These are phyloP conservation scores for Nothophaeocryptopus gaeumannii DNA, from an alignment of 2,329 filamentous ascomycete species.

Conservation along the genomic window DNA sequence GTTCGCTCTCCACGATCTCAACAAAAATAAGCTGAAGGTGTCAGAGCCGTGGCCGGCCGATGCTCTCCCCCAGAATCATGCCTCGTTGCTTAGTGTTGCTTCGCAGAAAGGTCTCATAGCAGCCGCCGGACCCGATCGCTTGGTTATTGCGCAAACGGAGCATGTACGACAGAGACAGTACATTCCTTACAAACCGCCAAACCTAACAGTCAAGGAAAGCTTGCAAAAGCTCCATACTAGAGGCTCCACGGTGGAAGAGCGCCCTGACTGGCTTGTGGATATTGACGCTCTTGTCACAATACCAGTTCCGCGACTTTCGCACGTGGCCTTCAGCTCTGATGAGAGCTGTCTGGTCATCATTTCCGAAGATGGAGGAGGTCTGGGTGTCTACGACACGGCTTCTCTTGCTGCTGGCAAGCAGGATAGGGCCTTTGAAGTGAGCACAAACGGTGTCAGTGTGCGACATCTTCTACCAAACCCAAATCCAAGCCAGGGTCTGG, in stretches of 20 bases:
- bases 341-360: constrained; percentile 81
- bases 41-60: constrained; percentile 65
- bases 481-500: constrained; percentile 58
- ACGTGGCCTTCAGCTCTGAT: constrained; percentile 86
- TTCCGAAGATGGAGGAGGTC: constrained; percentile 73
- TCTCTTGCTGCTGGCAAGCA: constrained; percentile 64
- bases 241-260: constrained; percentile 30
- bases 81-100: constrained; percentile 81
- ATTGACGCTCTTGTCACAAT: constrained; percentile 62
- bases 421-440: constrained; percentile 69
- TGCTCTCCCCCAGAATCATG: constrained; percentile 68
- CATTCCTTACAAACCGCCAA: constrained; percentile 9
- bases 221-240: no score
- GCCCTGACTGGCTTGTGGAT: constrained; percentile 39
- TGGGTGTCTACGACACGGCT: constrained; percentile 78
- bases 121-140: constrained; percentile 76
- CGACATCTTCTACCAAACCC: constrained; percentile 79
- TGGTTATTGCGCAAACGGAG: constrained; percentile 75
- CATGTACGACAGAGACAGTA: constrained; percentile 73
- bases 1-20: constrained; percentile 77
- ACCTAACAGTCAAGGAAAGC: constrained; percentile 38
- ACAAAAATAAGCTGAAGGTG: constrained; percentile 76
- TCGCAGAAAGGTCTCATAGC: constrained; percentile 77
- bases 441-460: constrained; percentile 71
- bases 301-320: constrained; percentile 73